phyloP scores from a whole-genome alignment of 495 filamentous ascomycete species.

The Apodospora peruviana region DNA sequence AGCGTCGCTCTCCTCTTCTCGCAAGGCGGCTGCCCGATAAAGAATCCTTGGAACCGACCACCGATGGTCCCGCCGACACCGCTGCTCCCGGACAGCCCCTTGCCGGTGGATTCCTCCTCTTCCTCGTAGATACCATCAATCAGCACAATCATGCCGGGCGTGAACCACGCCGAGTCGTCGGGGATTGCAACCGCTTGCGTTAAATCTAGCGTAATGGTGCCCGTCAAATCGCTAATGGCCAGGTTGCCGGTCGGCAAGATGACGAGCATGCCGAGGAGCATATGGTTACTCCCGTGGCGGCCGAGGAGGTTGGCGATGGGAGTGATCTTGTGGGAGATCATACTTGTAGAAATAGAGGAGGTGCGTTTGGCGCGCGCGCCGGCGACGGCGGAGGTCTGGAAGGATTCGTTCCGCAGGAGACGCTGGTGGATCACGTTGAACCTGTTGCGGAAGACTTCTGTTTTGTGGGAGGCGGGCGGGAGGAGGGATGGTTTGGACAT shows the following conservation, averaged over 20 bases:
- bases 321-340: constrained; percentile 79
- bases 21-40: constrained; percentile 82
- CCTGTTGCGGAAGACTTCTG: constrained; percentile 76
- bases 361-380: constrained; percentile 33
- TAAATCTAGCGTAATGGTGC: constrained; percentile 78
- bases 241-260: constrained; percentile 77
- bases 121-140: constrained; percentile 94
- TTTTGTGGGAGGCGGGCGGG: constrained; percentile 75
- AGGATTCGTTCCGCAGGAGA: constrained; percentile 85
- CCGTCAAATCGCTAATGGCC: constrained; percentile 78
- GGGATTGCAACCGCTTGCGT: constrained; percentile 76
- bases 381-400: constrained; percentile 69
- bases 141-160: constrained; percentile 89
- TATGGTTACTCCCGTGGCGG: constrained; percentile 75
- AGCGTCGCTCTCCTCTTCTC: constrained; percentile 76
- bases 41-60: constrained; percentile 81
- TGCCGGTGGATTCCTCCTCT: constrained; percentile 63
- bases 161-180: constrained; percentile 82
- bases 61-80: constrained; percentile 86
- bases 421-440: constrained; percentile 89
- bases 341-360: constrained; percentile 42
- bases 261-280: constrained; percentile 79
- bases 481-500: constrained; percentile 68
- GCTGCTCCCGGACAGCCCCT: constrained; percentile 63
- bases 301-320: constrained; percentile 91